Evolutionary conservation across 805 yeast species (phyloP), one percentile per base, ranked within the genome.

Genomic region (Cephaloascus fragrans): DNA sequence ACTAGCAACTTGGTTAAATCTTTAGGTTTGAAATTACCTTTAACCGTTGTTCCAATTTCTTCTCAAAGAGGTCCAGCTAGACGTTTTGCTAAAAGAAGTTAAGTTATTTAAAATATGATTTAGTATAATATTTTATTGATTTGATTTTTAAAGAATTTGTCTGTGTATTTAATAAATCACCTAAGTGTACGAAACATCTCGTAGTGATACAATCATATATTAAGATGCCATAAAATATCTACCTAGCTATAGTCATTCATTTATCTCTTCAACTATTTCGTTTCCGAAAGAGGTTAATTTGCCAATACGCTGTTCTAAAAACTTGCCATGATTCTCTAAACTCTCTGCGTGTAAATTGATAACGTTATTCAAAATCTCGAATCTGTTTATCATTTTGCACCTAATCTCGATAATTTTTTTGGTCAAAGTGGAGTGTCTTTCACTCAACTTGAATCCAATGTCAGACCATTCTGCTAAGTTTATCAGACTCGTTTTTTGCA

Each of bases 1-100:
- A 90, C 97, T 62, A 87, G 87, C 65, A 93, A 84, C 65, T 79
- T 90, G 73, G 88, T 90, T 64, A 86, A 88, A 77, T 65, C 90
- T 57, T 79, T 90, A 64, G 97, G 97, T 65, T 82, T 84, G 81
- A 76, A 77, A 62, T 71, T 87, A 61, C 94, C 95, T 68, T 69
- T 84, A 63, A 79, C 80, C 64, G 88, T 88, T 62, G 79, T 82
- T 65, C 72, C 85, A 58, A 84, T 87, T 62, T 83, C 95, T 67
- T 73, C 93, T 64, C 87, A 83, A 75, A 85, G 94, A 77, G 78
- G 77, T 57, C 73, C 78, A 69, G 78, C 73, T 56, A 83, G 90
- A 82, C 83, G 95, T 77, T 84, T 73, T 83, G 83, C 87, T 71
- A 85, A 83, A 79, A 83, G 94, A 83, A 75, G 72, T 75, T 83